Evolutionary conservation across 2,329 filamentous ascomycete species (phyloP).

Genomic region (Coniochaeta pulveracea): DNA sequence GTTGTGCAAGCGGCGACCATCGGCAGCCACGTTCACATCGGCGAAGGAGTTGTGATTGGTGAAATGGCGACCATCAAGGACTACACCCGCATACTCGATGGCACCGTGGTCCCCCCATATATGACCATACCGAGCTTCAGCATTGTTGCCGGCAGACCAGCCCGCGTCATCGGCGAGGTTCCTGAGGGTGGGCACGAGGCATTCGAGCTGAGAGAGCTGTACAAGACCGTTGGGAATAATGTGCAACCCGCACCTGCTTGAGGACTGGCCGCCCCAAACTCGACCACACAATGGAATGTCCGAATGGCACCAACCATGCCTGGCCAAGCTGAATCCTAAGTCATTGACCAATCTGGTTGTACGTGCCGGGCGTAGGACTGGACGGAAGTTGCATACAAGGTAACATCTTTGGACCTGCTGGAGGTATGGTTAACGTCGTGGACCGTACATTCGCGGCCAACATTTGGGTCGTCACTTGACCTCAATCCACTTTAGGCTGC

Average conservation of each 20-base stretch:
- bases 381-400: too few relatives aligned
- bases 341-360: too few relatives aligned
- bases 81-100: slow-evolving; percentile 78
- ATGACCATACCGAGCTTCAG: slow-evolving; percentile 92
- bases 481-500: too few relatives aligned
- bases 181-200: slow-evolving; percentile 57
- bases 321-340: too few relatives aligned
- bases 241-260: slow-evolving; percentile 24
- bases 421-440: too few relatives aligned
- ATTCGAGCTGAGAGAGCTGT: slow-evolving; percentile 53
- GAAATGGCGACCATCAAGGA: slow-evolving; percentile 91
- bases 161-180: slow-evolving; percentile 70
- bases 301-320: too few relatives aligned
- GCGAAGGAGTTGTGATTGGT: slow-evolving; percentile 63
- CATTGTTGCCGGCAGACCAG: slow-evolving; percentile 77
- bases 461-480: too few relatives aligned
- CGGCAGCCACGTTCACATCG: slow-evolving; percentile 78
- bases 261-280: too few relatives aligned
- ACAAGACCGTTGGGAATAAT: slow-evolving; percentile 53
- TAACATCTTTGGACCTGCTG: too few relatives aligned
- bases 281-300: too few relatives aligned
- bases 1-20: slow-evolving; percentile 77
- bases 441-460: too few relatives aligned
- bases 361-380: too few relatives aligned
- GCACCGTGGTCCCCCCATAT: slow-evolving; percentile 69